These are phyloP conservation scores for Penicillium psychrosexuale DNA, from an alignment of 2,329 filamentous ascomycete genomes.

Conservation along the genomic window DNA sequence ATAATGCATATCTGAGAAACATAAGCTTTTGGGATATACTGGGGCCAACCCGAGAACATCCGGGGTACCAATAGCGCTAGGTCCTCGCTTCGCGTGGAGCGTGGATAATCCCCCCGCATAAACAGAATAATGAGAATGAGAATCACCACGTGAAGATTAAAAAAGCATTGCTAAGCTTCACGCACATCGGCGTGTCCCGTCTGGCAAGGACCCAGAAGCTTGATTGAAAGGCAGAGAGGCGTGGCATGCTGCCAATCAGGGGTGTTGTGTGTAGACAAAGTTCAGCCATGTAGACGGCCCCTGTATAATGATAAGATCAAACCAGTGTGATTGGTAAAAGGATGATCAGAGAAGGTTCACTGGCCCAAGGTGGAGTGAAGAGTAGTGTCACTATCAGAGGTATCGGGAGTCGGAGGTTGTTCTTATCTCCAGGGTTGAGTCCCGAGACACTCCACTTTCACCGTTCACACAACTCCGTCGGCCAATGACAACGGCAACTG, in stretches of 20 bases:
- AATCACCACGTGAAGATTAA: neutral
- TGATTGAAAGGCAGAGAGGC: neutral
- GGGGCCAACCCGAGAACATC: neutral
- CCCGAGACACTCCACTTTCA: neutral
- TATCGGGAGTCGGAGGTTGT: neutral
- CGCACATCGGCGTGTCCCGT: slow-evolving; percentile 20
- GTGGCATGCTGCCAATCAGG: neutral
- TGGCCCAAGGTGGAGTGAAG: neutral
- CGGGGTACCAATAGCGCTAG: neutral
- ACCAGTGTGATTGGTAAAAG: neutral
- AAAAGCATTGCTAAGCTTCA: neutral
- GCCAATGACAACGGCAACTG: neutral
- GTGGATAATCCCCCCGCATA: slow-evolving; percentile 1
- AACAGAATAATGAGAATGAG: neutral
- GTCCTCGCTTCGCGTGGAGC: too few species aligned
- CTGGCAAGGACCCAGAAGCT: neutral
- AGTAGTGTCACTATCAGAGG: neutral
- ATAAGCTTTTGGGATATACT: neutral
- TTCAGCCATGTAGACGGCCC: neutral
- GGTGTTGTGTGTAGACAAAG: neutral
- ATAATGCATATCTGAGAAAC: neutral
- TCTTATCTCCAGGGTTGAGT: neutral
- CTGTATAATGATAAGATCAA: neutral
- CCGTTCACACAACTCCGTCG: neutral
- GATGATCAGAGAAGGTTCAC: neutral